phyloP scores from a whole-genome alignment of 345 rosid species.

The Hibiscus syriacus region DNA sequence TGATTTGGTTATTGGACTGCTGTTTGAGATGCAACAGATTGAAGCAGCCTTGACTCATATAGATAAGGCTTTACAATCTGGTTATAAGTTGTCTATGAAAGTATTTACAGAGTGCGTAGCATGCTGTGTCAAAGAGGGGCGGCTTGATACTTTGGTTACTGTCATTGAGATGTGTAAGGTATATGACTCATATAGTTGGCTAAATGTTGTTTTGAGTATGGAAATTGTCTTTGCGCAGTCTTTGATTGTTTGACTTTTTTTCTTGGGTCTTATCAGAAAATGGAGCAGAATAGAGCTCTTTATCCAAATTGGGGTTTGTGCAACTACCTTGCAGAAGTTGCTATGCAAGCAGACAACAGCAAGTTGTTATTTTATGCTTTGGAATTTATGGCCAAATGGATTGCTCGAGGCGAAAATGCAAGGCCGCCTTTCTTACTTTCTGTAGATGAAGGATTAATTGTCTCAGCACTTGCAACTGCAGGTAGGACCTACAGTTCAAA shows the following conservation, averaged over 20 bases:
- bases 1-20: constrained; percentile 59
- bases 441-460: constrained; percentile 77
- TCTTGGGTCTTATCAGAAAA: constrained; percentile 36
- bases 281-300: constrained; percentile 77
- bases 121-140: constrained; percentile 44
- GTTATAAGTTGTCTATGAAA: constrained; percentile 43
- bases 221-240: not conserved
- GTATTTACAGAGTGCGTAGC: constrained; percentile 50
- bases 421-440: constrained; percentile 53
- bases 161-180: constrained; percentile 94
- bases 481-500: constrained; percentile 62
- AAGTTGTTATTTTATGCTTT: constrained; percentile 66
- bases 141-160: constrained; percentile 58
- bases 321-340: constrained; percentile 59
- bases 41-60: constrained; percentile 64
- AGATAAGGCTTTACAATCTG: constrained; percentile 54
- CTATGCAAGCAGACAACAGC: constrained; percentile 67
- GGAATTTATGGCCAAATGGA: constrained; percentile 84
- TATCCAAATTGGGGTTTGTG: constrained; percentile 74
- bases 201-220: not conserved
- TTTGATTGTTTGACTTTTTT: constrained; percentile 18
- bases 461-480: constrained; percentile 78
- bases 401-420: constrained; percentile 60
- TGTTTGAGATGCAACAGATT: constrained; percentile 33
- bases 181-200: constrained; percentile 14